Evolutionary conservation across 2,329 filamentous ascomycete genomes (phyloP), one percentile per base, ranked within the genome.

Genomic region (Trichoderma sp.): DNA sequence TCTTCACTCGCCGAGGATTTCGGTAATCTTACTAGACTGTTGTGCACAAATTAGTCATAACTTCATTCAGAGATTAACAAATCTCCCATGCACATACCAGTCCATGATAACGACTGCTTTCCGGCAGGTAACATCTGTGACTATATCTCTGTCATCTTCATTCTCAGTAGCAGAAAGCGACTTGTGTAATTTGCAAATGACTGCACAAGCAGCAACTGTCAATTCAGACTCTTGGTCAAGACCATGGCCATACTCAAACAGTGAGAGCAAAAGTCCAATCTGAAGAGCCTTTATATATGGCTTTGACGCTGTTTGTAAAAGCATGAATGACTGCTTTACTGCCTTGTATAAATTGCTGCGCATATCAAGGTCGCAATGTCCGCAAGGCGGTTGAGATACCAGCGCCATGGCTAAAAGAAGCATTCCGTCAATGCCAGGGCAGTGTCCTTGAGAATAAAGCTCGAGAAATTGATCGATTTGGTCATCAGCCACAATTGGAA

Each of bases 241-340:
- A 4, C 60, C 60, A 54, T 64, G 60, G 12, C 60, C 60, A 6
- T 64, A 64, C 13, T 64, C 60, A 32, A 54, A 64, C 2, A 64
- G 25, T 17, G 60, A 53, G 0, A 64, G 50, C 27, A 64, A 34
- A 25, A 64, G 48, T 5, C 60, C 60, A 42, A 37, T 42, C 60
- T 64, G 60, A 5, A 54, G 48, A 39, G 22, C 37, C 12, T 54
- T 50, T 42, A 64, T 42, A 22, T 17, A n/a, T 32, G 25, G 10
- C 4, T 13, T 45, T 13, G 50, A 2, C 17, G 17, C 10, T 3
- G 60, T 64, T 25, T 64, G 60, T 2, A 52, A 22, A 17, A 64
- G 48, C 17, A 64, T 1, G 13, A 64, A 64, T 12, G 60, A 64
- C 12, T 64, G 60, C 22, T 64, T 64, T 7, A 54, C 34, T 12